phyloP scores from a whole-genome alignment of 2,329 filamentous ascomycete species.

The Colletotrichum nymphaeae region DNA sequence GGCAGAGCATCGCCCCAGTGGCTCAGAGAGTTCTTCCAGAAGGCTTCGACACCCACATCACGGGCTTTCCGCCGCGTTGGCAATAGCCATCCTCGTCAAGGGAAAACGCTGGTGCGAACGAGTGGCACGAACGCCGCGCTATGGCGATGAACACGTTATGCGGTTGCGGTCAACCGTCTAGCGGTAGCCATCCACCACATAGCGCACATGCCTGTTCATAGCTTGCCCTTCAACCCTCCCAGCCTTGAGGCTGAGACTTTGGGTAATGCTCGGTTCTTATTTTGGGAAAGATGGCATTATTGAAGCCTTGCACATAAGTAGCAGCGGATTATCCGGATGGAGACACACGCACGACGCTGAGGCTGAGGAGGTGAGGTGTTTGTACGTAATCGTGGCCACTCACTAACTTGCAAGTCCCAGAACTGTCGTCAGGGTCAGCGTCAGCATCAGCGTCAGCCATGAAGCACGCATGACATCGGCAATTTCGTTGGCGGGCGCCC shows the following conservation, averaged over 20 bases:
- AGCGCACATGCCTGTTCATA: too few species aligned
- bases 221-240: too few species aligned
- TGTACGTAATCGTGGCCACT: not conserved
- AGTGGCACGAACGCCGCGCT: slow-evolving; percentile 14
- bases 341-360: too few species aligned
- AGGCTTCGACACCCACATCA: slow-evolving; percentile 14
- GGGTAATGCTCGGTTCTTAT: too few species aligned
- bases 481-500: slow-evolving; percentile 20
- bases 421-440: not conserved
- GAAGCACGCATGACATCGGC: slow-evolving; percentile 19
- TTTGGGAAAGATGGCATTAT: too few species aligned
- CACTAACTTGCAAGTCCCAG: not conserved
- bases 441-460: slow-evolving; percentile 7
- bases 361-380: too few species aligned
- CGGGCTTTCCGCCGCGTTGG: not conserved
- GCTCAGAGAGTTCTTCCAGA: slow-evolving; percentile 15
- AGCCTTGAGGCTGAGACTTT: too few species aligned
- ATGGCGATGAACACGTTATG: not conserved
- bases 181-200: too few species aligned
- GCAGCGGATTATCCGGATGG: too few species aligned
- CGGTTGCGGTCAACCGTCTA: not conserved
- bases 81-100: not conserved
- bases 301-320: too few species aligned
- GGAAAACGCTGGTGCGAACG: not conserved
- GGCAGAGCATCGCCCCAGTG: not conserved